Conservation (phyloP, 495 filamentous ascomycete species). For the Talaromyces ruber region DNA sequence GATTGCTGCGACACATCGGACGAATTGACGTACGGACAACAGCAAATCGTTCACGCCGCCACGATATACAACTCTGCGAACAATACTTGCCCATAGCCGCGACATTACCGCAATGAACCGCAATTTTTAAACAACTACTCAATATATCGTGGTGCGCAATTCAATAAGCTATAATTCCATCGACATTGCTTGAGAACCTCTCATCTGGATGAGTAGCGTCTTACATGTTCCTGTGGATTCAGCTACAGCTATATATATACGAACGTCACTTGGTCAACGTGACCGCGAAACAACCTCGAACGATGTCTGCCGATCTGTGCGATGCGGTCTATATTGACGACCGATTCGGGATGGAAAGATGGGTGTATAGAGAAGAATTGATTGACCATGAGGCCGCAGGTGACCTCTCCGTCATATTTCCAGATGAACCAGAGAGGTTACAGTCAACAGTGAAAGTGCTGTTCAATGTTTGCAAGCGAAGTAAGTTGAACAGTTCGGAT, state of each 20-base stretch:
- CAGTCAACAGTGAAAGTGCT: constrained; percentile 39
- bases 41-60: not conserved
- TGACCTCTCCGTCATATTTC: constrained; percentile 17
- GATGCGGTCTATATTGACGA: constrained; percentile 81
- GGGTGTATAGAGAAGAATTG: constrained; percentile 35
- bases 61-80: not conserved
- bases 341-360: constrained; percentile 55
- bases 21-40: not conserved
- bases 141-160: not conserved
- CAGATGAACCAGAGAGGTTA: constrained; percentile 43
- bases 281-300: constrained; percentile 7
- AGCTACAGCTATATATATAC: not conserved
- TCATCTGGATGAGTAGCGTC: not conserved
- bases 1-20: not conserved
- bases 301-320: constrained; percentile 64
- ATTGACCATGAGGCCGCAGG: constrained; percentile 16
- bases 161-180: not conserved
- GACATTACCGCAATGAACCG: not conserved
- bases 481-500: constrained; percentile 27
- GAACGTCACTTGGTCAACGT: not conserved
- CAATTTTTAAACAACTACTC: not conserved
- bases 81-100: not conserved
- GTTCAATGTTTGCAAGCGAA: constrained; percentile 43
- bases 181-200: not conserved
- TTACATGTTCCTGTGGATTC: not conserved